phyloP scores from a whole-genome alignment of 1,139 yeast genomes.

The Blastobotrys proliferans region DNA sequence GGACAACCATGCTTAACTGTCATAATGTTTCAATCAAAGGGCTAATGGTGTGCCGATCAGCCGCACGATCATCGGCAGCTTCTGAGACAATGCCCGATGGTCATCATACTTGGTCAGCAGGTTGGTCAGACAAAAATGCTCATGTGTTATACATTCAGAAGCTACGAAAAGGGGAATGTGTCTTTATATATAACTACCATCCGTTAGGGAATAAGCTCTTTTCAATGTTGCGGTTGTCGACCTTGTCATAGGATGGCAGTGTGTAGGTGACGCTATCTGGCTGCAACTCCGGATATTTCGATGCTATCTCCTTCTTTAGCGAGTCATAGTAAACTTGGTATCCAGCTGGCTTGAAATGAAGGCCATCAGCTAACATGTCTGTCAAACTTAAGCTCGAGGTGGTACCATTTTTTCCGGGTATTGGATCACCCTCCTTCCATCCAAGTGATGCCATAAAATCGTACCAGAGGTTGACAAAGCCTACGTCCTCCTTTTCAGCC shows the following conservation, averaged over 20 bases:
- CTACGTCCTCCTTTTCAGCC: constrained; percentile 44
- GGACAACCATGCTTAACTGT: too few relatives aligned
- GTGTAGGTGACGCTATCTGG: not conserved
- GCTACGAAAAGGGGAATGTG: too few relatives aligned
- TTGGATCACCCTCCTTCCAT: constrained; percentile 24
- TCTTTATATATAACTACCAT: too few relatives aligned
- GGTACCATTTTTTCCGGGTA: constrained; percentile 16
- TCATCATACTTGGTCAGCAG: too few relatives aligned
- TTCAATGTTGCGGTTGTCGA: constrained; percentile 3
- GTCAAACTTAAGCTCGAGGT: constrained; percentile 28
- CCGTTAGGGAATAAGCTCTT: too few relatives aligned
- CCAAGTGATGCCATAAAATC: constrained; percentile 36
- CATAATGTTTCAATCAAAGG: too few relatives aligned
- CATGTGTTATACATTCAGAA: too few relatives aligned
- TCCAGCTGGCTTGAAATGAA: constrained; percentile 63
- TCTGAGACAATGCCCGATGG: too few relatives aligned
- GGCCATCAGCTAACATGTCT: constrained; percentile 50
- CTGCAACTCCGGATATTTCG: not conserved
- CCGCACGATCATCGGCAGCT: too few relatives aligned
- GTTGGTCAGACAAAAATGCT: too few relatives aligned
- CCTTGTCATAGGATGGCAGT: not conserved
- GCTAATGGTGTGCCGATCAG: too few relatives aligned
- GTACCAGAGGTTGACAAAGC: constrained; percentile 52
- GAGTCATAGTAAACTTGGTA: constrained; percentile 47
- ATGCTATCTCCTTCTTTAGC: constrained; percentile 9